Evolutionary conservation across 2,329 filamentous ascomycete species (phyloP), one percentile per base, ranked within the genome.

Genomic region (Cytospora leucostoma): DNA sequence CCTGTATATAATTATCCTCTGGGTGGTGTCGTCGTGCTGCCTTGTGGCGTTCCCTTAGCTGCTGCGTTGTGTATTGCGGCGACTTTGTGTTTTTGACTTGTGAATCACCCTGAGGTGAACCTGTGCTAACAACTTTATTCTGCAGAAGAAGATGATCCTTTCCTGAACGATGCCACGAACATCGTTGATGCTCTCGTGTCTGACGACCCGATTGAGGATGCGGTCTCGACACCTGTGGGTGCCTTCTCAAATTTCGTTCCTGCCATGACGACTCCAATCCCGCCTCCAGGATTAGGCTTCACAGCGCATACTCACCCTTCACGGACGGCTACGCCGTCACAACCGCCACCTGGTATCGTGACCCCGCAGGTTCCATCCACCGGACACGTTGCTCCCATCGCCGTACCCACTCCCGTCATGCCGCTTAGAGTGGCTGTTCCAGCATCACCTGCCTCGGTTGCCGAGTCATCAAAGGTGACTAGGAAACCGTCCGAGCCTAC

Each of bases 101-200:
- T 21, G 50, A 35, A 34, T 27, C 49, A 68, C 61, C 61, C 63
- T 66, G 21, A 54, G 33, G 47, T 32, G 33, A 33, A 37, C 32
- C 44, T 70, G 71, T 71, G 78, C 80, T 84, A 77, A 84, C 74
- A 70, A 37, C 70, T 64, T 70, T 71, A 71, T 70, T 62, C 59
- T 71, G 68, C 77, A 90, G 88, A 89, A 75, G 86, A 89, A 70
- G 83, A 86, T 56, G 74, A 86, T n/a, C 78, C 80, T 63, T 83
- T 82, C 12, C 77, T 88, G 53, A 85, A 88, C 66, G 86, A 88
- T 67, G 87, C 82, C 13, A 82, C 80, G 3, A 79, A 80, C 51
- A 87, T 84, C n/a, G 84, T 91, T 49, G 88, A 91, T 72, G 87
- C 87, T 4, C 76, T 91, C 4, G 88, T 91, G 13, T 84, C 87